Percentiles rank a stretch among this genome's conserved stretches.
Conservation (phyloP, 768 basidiomycete species). For the Leccinum subgranulosum region DNA sequence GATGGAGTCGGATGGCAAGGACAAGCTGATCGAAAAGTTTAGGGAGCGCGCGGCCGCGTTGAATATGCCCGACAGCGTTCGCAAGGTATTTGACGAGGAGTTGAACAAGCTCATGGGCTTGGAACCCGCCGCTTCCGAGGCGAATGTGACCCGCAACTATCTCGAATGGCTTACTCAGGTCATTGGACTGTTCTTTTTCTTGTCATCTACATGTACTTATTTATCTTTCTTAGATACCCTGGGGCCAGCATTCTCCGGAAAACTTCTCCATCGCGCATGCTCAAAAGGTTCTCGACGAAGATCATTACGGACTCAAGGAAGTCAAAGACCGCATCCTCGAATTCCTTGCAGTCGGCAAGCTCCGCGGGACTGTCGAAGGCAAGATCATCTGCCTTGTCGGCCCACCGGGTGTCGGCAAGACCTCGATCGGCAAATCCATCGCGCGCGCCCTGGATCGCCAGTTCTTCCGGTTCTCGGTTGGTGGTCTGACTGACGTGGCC, state of each 20-base stretch:
- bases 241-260: slow-evolving; percentile 93
- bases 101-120: slow-evolving; percentile 84
- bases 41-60: slow-evolving; percentile 75
- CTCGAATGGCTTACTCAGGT: slow-evolving; percentile 90
- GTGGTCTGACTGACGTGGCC: slow-evolving; percentile 94
- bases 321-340: slow-evolving; percentile 94
- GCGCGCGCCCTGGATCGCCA: slow-evolving; percentile 85
- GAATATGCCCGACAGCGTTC: slow-evolving; percentile 86
- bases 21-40: slow-evolving; percentile 90
- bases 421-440: slow-evolving; percentile 93
- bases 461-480: slow-evolving; percentile 97
- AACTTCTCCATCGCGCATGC: slow-evolving; percentile 88
- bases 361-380: slow-evolving; percentile 91
- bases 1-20: slow-evolving; percentile 94
- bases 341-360: slow-evolving; percentile 93
- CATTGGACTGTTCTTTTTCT: slow-evolving; percentile 9
- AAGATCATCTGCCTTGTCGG: slow-evolving; percentile 98
- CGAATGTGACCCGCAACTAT: slow-evolving; percentile 92
- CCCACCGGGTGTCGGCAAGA: slow-evolving; percentile 98
- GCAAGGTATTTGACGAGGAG: slow-evolving; percentile 97
- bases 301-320: slow-evolving; percentile 90
- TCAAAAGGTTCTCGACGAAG: slow-evolving; percentile 81
- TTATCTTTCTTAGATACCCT: slow-evolving; percentile 67
- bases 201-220: background rate
- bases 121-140: slow-evolving; percentile 89